These are phyloP conservation scores for Brasilioporus rufonigricans DNA, from an alignment of 768 basidiomycete species.

Conservation along the genomic window DNA sequence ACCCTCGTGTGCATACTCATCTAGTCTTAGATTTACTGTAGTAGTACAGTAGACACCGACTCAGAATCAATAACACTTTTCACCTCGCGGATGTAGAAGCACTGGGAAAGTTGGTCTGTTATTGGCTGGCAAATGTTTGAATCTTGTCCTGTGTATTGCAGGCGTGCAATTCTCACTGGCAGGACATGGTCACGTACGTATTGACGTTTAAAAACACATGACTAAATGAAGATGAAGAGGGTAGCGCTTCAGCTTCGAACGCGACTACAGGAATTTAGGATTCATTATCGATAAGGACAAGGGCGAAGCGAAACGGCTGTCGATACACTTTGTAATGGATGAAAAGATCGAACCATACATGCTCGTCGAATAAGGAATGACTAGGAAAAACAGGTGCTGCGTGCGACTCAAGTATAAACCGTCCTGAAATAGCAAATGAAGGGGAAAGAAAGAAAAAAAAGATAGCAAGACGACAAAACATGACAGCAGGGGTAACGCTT, in stretches of 20 bases:
- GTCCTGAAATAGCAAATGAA: slow-evolving; percentile 11
- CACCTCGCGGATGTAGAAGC: background rate
- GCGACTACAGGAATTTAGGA: slow-evolving; percentile 3
- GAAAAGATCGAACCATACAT: slow-evolving; percentile 8
- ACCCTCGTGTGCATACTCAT: slow-evolving; percentile 11
- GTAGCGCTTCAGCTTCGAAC: too few species aligned
- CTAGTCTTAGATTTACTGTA: slow-evolving; percentile 1
- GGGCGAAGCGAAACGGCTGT: slow-evolving; percentile 15
- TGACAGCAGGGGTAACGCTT: slow-evolving; percentile 20
- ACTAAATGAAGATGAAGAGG: too few species aligned
- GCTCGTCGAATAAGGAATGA: slow-evolving; percentile 1
- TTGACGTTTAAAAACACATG: too few species aligned
- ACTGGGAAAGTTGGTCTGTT: too few species aligned
- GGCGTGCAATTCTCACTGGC: too few species aligned
- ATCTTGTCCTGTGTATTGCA: too few species aligned
- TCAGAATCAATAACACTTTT: background rate
- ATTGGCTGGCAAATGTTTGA: background rate
- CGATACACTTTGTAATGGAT: slow-evolving; percentile 25
- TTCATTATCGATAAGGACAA: slow-evolving; percentile 20
- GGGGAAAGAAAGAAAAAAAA: background rate
- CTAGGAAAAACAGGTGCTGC: slow-evolving; percentile 14
- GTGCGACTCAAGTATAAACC: slow-evolving; percentile 1
- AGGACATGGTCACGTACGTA: too few species aligned
- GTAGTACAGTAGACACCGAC: slow-evolving; percentile 6
- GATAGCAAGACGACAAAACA: slow-evolving; percentile 21